Percentiles rank a stretch among this genome's conserved stretches.
Evolutionary conservation across 768 basidiomycete genomes (phyloP).

Genomic region (Crepidotus variabilis): DNA sequence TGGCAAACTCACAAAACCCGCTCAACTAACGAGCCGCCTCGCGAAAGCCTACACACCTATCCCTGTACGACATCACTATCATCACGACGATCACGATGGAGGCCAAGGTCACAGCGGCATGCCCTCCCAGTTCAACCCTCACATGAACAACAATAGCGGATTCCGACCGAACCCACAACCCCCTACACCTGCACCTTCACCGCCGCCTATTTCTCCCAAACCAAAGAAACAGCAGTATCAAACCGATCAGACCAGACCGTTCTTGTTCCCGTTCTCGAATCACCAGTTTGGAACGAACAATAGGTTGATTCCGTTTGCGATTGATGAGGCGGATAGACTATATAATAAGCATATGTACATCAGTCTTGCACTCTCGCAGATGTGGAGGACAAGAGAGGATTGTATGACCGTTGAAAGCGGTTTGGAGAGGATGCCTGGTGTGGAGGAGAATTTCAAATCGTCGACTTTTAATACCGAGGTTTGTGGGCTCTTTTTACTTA

Average conservation of each 20-base stretch:
- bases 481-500: slow-evolving; percentile 9
- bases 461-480: slow-evolving; percentile 44
- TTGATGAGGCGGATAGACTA: slow-evolving; percentile 91
- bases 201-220: slow-evolving; percentile 74
- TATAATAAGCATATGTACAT: slow-evolving; percentile 91
- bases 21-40: slow-evolving; percentile 55
- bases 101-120: slow-evolving; percentile 29
- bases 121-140: slow-evolving; percentile 29
- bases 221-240: slow-evolving; percentile 99
- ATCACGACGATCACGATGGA: slow-evolving; percentile 70
- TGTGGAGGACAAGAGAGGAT: slow-evolving; percentile 95
- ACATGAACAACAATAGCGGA: slow-evolving; percentile 19
- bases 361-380: slow-evolving; percentile 83
- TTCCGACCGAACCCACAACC: slow-evolving; percentile 58
- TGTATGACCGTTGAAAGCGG: slow-evolving; percentile 94
- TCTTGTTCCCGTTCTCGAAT: slow-evolving; percentile 94
- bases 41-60: slow-evolving; percentile 92
- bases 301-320: slow-evolving; percentile 87
- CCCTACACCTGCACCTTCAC: slow-evolving; percentile 87
- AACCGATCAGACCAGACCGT: slow-evolving; percentile 91
- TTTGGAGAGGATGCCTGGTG: slow-evolving; percentile 72
- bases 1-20: slow-evolving; percentile 28
- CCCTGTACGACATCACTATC: slow-evolving; percentile 91
- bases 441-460: slow-evolving; percentile 53
- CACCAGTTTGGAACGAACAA: slow-evolving; percentile 49